A percentile compares a stretch with the other conserved stretches of the same genome.
Conservation (phyloP, 2,329 filamentous ascomycete species). For the Penicillium psychrosexuale region DNA sequence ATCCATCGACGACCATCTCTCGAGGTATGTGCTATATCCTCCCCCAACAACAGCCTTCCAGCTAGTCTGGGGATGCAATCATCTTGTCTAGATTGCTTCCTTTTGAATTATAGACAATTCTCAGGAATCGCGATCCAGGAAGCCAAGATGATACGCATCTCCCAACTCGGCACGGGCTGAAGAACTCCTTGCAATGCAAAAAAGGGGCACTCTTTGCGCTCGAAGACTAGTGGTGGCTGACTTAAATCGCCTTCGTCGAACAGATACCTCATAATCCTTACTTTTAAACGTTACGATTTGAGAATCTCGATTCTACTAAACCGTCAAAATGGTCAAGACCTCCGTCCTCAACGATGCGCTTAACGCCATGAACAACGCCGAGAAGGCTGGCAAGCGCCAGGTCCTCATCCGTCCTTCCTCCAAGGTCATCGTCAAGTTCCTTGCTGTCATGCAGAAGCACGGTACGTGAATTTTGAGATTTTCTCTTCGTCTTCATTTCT, state of each 20-base stretch:
- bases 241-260: slow-evolving; percentile 27
- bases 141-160: slow-evolving; percentile 44
- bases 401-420: slow-evolving; percentile 96
- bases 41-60: slow-evolving; percentile 35
- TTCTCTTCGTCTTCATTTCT: slow-evolving; percentile 9
- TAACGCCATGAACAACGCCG: slow-evolving; percentile 99
- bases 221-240: slow-evolving; percentile 64
- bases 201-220: slow-evolving; percentile 66
- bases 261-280: slow-evolving; percentile 39
- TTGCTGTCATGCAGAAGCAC: slow-evolving; percentile 98
- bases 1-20: slow-evolving; percentile 31
- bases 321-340: slow-evolving; percentile 96
- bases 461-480: slow-evolving; percentile 61
- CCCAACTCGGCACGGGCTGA: slow-evolving; percentile 57
- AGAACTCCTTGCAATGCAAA: slow-evolving; percentile 58
- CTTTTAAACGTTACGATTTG: slow-evolving; percentile 43
- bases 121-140: slow-evolving; percentile 9
- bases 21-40: slow-evolving; percentile 42
- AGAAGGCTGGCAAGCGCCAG: slow-evolving; percentile 99
- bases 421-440: slow-evolving; percentile 99
- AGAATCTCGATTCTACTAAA: slow-evolving; percentile 49
- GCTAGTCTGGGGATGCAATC: slow-evolving; percentile 48
- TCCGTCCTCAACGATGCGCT: slow-evolving; percentile 99
- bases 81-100: slow-evolving; percentile 25
- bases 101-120: slow-evolving; percentile 11